Evolutionary conservation across 768 basidiomycete genomes (phyloP).

Genomic region (Boletus rubroflammeus): DNA sequence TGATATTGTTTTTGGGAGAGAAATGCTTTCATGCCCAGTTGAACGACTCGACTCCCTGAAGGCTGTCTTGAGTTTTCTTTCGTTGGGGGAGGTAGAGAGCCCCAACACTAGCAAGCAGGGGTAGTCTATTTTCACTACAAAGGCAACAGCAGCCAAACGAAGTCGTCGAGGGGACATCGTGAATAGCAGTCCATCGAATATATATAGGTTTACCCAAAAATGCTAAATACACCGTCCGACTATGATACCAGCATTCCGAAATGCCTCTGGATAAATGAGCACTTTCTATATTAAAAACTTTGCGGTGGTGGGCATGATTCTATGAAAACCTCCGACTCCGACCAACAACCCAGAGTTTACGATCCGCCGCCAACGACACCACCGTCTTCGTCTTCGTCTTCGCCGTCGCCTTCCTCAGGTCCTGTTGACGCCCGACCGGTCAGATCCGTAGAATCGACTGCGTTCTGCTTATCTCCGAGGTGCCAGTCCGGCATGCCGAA

Average conservation of each 20-base stretch:
- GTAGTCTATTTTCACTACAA: no score
- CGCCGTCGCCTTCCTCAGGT: background rate
- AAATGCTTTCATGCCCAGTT: background rate
- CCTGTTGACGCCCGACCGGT: constrained; percentile 9
- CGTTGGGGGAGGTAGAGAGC: no score
- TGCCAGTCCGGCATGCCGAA: constrained; percentile 63
- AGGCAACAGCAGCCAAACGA: background rate
- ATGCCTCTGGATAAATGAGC: background rate
- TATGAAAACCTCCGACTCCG: background rate
- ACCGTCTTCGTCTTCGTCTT: background rate
- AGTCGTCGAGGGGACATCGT: no score
- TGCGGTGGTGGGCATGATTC: no score
- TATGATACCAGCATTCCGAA: background rate
- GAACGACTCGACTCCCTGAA: background rate
- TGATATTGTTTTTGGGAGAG: background rate
- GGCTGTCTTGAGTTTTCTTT: no score
- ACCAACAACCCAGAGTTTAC: background rate
- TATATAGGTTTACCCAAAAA: background rate
- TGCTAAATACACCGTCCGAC: background rate
- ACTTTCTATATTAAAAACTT: background rate
- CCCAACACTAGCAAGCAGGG: background rate
- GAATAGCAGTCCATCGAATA: background rate
- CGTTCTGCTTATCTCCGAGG: constrained; percentile 70
- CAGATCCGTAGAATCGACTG: constrained; percentile 44
- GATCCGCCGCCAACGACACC: background rate